These are phyloP conservation scores for Tolypocladium nubicola DNA, from an alignment of 2,329 filamentous ascomycete genomes.

Conservation along the genomic window DNA sequence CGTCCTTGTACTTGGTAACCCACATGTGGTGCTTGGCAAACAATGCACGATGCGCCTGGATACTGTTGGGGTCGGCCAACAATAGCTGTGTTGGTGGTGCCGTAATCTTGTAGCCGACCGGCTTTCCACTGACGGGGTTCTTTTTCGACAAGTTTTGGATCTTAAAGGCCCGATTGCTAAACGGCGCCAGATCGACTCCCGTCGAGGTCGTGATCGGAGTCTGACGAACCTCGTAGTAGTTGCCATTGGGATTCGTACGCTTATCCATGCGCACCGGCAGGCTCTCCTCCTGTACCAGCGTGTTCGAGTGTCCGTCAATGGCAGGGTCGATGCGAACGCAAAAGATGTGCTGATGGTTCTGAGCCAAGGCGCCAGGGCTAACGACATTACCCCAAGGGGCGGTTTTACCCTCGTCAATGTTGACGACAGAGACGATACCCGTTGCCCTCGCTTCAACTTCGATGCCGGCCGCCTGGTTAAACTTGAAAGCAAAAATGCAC, in stretches of 20 bases:
- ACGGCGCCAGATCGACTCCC: constrained; percentile 37
- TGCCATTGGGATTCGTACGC: constrained; percentile 37
- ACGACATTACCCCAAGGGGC: constrained; percentile 51
- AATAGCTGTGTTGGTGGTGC: constrained; percentile 26
- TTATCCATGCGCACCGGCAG: constrained; percentile 30
- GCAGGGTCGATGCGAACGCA: constrained; percentile 51
- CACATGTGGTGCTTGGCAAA: constrained; percentile 34
- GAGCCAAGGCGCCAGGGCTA: constrained; percentile 46
- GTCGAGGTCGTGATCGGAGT: constrained; percentile 31
- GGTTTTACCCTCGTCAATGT: constrained; percentile 43
- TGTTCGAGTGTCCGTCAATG: constrained; percentile 49
- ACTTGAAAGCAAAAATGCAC: constrained; percentile 32
- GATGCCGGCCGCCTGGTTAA: constrained; percentile 40
- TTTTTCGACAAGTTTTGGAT: constrained; percentile 31
- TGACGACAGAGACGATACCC: constrained; percentile 32
- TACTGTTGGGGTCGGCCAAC: constrained; percentile 28
- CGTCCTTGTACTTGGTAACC: constrained; percentile 34
- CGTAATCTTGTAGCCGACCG: constrained; percentile 37
- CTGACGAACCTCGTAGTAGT: constrained; percentile 29
- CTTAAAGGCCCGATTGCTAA: constrained; percentile 38
- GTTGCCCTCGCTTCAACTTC: constrained; percentile 21
- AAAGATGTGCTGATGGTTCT: constrained; percentile 60
- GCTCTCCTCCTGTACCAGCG: constrained; percentile 32
- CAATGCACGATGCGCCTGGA: constrained; percentile 27
- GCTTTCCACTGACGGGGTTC: constrained; percentile 33